Evolutionary conservation across 2,329 filamentous ascomycete species (phyloP).

Genomic region (Thermothelomyces thermophilus): DNA sequence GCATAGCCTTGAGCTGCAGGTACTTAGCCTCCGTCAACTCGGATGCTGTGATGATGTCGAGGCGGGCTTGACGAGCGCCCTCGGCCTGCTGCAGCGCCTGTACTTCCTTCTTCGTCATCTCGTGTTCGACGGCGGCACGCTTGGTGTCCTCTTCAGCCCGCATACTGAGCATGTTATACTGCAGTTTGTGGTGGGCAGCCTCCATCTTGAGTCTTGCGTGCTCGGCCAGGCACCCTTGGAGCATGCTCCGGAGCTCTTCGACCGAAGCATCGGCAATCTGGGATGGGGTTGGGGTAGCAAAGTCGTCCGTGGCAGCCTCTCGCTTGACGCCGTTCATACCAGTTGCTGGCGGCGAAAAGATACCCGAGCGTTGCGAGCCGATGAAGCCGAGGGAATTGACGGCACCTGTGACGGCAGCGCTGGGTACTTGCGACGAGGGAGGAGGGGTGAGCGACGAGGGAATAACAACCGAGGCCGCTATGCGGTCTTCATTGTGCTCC

Average conservation of each 20-base stretch:
- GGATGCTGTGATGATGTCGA: conserved; percentile 45
- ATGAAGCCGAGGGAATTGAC: conserved; percentile 29
- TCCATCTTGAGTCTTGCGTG: conserved; percentile 66
- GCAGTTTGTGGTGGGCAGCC: conserved; percentile 82
- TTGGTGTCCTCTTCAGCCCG: conserved; percentile 81
- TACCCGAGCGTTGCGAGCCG: conserved; percentile 40
- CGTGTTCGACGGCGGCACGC: conserved; percentile 82
- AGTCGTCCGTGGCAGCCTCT: conserved; percentile 33
- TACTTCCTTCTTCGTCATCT: conserved; percentile 83
- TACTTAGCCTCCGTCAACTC: conserved; percentile 50
- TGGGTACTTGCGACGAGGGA: conserved; percentile 46
- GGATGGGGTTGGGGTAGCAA: conserved; percentile 40
- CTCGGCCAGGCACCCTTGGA: conserved; percentile 49
- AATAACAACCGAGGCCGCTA: conserved; percentile 41
- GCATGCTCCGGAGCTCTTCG: conserved; percentile 51
- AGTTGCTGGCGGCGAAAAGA: conserved; percentile 51
- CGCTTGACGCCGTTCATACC: conserved; percentile 31
- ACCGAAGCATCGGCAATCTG: conserved; percentile 47
- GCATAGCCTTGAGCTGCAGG: conserved; percentile 57
- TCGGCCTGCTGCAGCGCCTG: conserved; percentile 74
- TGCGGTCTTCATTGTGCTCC: conserved; percentile 43
- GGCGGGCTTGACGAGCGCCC: conserved; percentile 55
- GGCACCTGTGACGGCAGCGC: conserved; percentile 24
- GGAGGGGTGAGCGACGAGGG: conserved; percentile 54
- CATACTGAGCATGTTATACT: conserved; percentile 76